Percentiles rank a stretch among this genome's conserved stretches.
Conservation (phyloP, 306 rosid species). For the Cicer chorassanicum region DNA sequence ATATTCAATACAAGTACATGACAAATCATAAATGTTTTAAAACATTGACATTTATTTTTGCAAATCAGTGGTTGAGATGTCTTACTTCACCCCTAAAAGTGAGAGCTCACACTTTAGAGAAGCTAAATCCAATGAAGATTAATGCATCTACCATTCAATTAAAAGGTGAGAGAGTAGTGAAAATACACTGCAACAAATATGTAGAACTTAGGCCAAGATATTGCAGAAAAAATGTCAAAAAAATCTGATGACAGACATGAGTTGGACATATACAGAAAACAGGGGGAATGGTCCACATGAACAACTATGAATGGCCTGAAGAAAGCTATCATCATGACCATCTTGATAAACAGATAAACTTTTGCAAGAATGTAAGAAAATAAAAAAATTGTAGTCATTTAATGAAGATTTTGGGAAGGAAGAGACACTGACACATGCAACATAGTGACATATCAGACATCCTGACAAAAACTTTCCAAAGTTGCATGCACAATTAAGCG, state of each 20-base stretch:
- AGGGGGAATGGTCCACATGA: not conserved
- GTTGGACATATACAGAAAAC: conserved; percentile 1
- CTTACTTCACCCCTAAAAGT: not conserved
- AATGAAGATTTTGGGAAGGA: not conserved
- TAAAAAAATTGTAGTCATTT: not conserved
- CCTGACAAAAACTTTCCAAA: not conserved
- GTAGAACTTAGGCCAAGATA: conserved; percentile 28
- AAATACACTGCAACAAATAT: conserved; percentile 26
- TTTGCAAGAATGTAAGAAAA: not conserved
- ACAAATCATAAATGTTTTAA: not conserved
- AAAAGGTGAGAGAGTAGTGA: conserved; percentile 9
- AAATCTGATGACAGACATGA: not conserved
- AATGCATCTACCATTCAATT: conserved; percentile 33
- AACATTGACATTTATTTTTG: not conserved
- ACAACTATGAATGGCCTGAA: conserved; percentile 12
- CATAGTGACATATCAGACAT: not conserved
- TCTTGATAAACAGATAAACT: not conserved
- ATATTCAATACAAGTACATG: not conserved
- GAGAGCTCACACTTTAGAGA: conserved; percentile 7
- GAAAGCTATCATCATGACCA: not conserved
- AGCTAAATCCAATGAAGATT: conserved; percentile 18
- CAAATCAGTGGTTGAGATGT: not conserved
- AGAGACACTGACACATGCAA: not conserved
- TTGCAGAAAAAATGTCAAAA: not conserved
- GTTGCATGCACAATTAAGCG: conserved; percentile 3